These are phyloP conservation scores for Alternaria gansuensis DNA, from an alignment of 2,329 filamentous ascomycete genomes.

Conservation along the genomic window DNA sequence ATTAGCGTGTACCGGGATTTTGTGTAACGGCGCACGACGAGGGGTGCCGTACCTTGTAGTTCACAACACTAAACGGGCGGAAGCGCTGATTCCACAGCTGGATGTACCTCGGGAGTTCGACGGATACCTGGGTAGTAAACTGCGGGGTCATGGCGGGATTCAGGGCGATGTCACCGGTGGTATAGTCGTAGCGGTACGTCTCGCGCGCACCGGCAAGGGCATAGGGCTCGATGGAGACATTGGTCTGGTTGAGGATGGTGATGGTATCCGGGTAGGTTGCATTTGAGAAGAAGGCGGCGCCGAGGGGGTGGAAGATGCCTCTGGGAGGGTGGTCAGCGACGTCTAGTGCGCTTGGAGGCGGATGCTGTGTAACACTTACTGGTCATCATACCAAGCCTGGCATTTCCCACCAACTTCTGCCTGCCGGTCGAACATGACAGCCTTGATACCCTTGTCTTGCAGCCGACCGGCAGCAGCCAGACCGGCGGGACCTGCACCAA, in stretches of 20 bases:
- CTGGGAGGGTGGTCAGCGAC: constrained; percentile 50
- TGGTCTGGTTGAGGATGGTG: constrained; percentile 47
- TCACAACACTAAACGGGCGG: constrained; percentile 43
- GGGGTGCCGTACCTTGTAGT: constrained; percentile 46
- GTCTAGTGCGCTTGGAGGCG: constrained; percentile 25
- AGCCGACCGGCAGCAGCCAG: constrained; percentile 48
- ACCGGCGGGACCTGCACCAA: constrained; percentile 51
- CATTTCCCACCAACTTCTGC: constrained; percentile 50
- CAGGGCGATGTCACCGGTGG: constrained; percentile 38
- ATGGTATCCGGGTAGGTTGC: constrained; percentile 48
- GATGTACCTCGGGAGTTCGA: constrained; percentile 50
- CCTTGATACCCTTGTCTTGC: constrained; percentile 48
- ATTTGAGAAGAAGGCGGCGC: constrained; percentile 53
- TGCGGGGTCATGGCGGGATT: constrained; percentile 34
- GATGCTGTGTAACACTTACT: constrained; percentile 47
- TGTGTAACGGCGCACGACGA: constrained; percentile 19
- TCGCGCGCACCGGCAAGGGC: constrained; percentile 45
- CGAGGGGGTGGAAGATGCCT: constrained; percentile 52
- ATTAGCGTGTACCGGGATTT: constrained; percentile 26
- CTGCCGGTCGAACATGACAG: constrained; percentile 51
- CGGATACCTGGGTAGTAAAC: constrained; percentile 36
- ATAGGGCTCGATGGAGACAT: constrained; percentile 46
- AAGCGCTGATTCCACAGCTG: constrained; percentile 47
- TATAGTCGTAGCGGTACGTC: constrained; percentile 49
- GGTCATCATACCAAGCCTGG: constrained; percentile 50